Percentiles rank a stretch among this genome's conserved stretches.
Conservation (phyloP, 257 asterid genomes). For the Galeopsis tetrahit region DNA sequence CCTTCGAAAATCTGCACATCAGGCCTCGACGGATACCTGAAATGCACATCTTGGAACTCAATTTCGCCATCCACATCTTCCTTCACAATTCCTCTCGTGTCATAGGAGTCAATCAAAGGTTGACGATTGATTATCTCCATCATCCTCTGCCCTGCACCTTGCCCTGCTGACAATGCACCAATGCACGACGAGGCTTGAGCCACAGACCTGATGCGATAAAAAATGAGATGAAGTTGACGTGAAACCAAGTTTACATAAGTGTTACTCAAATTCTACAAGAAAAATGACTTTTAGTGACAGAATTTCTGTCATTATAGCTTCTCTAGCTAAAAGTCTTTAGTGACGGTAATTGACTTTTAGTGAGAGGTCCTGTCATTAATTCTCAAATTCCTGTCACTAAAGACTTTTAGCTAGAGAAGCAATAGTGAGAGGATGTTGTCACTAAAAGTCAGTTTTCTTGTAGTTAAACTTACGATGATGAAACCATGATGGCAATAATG, state of each 20-base stretch:
- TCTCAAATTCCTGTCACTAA: too few species aligned
- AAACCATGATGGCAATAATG: slow-evolving; percentile 61
- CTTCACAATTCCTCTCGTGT: slow-evolving; percentile 49
- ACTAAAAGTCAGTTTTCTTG: too few species aligned
- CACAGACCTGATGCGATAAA: slow-evolving; percentile 52
- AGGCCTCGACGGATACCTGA: slow-evolving; percentile 79
- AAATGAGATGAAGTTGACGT: not conserved
- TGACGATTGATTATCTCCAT: slow-evolving; percentile 56
- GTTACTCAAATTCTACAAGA: too few species aligned
- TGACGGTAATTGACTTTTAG: too few species aligned
- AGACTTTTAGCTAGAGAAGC: too few species aligned
- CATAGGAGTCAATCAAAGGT: slow-evolving; percentile 57
- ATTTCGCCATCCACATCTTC: slow-evolving; percentile 67
- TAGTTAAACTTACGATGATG: slow-evolving; percentile 73
- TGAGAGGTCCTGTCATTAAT: too few species aligned
- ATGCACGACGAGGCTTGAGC: slow-evolving; percentile 66
- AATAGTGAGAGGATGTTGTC: too few species aligned
- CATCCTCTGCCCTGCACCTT: slow-evolving; percentile 70
- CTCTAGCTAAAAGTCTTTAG: too few species aligned
- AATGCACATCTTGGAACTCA: slow-evolving; percentile 61
- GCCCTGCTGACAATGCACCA: slow-evolving; percentile 67
- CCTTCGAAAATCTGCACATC: slow-evolving; percentile 73
- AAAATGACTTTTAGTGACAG: too few species aligned
- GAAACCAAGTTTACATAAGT: too few species aligned
- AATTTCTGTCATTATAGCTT: too few species aligned